Conservation (phyloP, 1,284 basidiomycete species). For the Cutaneotrichosporon mucoides region DNA sequence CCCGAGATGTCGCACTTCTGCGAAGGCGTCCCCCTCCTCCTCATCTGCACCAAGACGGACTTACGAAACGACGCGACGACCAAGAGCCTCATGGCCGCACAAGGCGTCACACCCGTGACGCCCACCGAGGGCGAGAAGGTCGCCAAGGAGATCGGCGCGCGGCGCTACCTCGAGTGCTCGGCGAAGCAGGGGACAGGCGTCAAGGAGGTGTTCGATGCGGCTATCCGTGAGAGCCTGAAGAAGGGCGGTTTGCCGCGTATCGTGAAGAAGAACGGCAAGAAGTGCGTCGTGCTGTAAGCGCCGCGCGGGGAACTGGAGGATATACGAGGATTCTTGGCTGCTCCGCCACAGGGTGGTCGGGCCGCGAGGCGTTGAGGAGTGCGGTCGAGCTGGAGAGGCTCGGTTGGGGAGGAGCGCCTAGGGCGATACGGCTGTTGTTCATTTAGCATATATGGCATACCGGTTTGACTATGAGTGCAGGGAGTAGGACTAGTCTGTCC, state of each 20-base stretch:
- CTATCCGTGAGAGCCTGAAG: constrained; percentile 80
- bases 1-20: constrained; percentile 98
- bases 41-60: constrained; percentile 93
- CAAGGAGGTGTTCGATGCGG: constrained; percentile 86
- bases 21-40: constrained; percentile 83
- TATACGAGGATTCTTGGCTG: no score
- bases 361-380: no score
- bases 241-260: constrained; percentile 56
- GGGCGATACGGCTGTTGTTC: constrained; percentile 1
- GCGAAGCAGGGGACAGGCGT: constrained; percentile 87
- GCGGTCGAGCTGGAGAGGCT: background rate
- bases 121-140: constrained; percentile 72
- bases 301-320: background rate
- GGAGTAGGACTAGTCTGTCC: no score
- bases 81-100: constrained; percentile 83
- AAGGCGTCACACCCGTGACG: constrained; percentile 80
- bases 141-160: constrained; percentile 89
- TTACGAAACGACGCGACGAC: constrained; percentile 82
- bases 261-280: constrained; percentile 64
- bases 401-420: background rate
- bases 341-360: no score
- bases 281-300: constrained; percentile 69
- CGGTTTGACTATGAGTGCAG: background rate
- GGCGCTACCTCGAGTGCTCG: constrained; percentile 84
- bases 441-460: constrained; percentile 11